A percentile compares a stretch with the other conserved stretches of the same genome.
Conservation (phyloP, 345 rosid genomes). For the Boechera divaricarpa region DNA sequence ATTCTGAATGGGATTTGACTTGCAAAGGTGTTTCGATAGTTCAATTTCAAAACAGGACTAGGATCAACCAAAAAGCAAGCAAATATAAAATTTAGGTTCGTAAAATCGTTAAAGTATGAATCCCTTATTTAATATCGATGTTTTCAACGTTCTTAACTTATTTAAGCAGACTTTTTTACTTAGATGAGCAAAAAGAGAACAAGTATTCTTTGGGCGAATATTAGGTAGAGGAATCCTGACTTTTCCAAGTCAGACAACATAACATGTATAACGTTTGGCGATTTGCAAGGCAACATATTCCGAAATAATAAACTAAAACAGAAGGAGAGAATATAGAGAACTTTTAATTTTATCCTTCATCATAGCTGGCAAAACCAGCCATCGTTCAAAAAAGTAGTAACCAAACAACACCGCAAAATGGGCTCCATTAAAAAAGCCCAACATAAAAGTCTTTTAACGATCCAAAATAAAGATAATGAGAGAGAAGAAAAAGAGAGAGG, state of each 20-base stretch:
- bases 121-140: no score
- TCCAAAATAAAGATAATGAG: not conserved
- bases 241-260: no score
- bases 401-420: not conserved
- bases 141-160: no score
- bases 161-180: no score
- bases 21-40: not conserved
- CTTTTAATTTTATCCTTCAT: slow-evolving; percentile 18
- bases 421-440: slow-evolving; percentile 29
- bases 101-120: no score
- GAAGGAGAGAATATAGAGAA: not conserved
- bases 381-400: slow-evolving; percentile 14
- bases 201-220: no score
- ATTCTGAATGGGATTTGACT: not conserved
- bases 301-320: no score
- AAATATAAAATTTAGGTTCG: not conserved
- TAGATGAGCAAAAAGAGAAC: no score
- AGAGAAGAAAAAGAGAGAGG: slow-evolving; percentile 26
- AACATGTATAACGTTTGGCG: no score
- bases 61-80: not conserved
- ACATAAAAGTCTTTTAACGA: not conserved
- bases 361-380: not conserved
- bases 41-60: not conserved
- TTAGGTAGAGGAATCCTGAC: no score
- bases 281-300: no score